phyloP scores from a whole-genome alignment of 305 asterid genomes.

The Solanum hybrid region DNA sequence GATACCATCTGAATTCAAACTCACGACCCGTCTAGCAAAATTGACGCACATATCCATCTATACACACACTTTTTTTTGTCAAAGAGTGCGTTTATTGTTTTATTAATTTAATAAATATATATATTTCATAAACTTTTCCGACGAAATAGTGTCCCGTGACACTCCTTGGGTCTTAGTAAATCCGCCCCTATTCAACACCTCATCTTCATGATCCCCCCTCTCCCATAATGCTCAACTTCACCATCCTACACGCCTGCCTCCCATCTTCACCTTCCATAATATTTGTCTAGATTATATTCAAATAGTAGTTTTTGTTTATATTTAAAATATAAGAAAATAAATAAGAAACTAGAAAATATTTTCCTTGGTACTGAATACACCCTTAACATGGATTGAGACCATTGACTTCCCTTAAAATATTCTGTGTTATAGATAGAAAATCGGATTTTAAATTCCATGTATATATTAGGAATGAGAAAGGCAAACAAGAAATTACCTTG shows the following conservation, averaged over 20 bases:
- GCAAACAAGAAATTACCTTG: neutral
- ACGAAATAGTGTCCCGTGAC: neutral
- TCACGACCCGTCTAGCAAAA: no score
- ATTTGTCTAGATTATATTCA: neutral
- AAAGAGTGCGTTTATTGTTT: no score
- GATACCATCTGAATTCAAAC: no score
- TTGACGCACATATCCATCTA: no score
- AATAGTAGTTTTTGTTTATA: no score
- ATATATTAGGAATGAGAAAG: conserved; percentile 4
- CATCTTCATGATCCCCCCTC: neutral
- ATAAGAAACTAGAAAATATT: neutral
- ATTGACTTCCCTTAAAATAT: conserved; percentile 12
- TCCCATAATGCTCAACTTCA: neutral
- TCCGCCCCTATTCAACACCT: neutral
- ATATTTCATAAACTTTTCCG: neutral
- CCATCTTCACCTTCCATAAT: neutral
- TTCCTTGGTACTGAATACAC: neutral
- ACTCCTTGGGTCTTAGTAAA: neutral
- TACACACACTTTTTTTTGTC: no score
- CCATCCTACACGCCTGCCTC: no score
- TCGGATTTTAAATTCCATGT: conserved; percentile 7
- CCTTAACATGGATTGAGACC: neutral
- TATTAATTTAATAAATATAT: no score
- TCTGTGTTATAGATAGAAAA: conserved; percentile 5
- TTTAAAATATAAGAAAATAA: no score